Evolutionary conservation across 305 asterid genomes (phyloP), one percentile per base, ranked within the genome.

Genomic region (Nicotiana rustica): DNA sequence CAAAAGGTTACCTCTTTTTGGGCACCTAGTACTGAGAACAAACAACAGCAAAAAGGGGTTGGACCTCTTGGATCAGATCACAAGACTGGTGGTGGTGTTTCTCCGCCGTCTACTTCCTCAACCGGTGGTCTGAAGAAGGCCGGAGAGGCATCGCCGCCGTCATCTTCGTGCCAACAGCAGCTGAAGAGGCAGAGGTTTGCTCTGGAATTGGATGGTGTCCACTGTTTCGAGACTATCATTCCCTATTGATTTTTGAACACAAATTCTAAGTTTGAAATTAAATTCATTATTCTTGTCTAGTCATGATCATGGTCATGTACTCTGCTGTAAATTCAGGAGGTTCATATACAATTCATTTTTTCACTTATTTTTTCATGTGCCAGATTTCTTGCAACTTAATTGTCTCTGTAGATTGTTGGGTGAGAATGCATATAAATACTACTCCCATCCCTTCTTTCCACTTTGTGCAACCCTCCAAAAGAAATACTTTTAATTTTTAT

Each of bases 211-310:
- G 98, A 93, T 1, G 97, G 97, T 5, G 47, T 94, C 5, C 82
- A 92, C 85, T 94, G 95, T 83, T 94, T 93, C 65, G 97, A 93
- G 83, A 90, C 97, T 13, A 91, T 93, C 65, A 14, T 89, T 66
- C 89, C 91, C 14, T 85, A 77, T 69, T 92, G 87, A 89, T 77
- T 13, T 29, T 65, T n/a, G n/a, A n/a, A n/a, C n/a, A n/a, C n/a
- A n/a, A 71, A 19, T 4, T 0, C 19, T 31, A 71, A 69, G 18
- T 21, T 47, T 6, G 61, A 71, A 73, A n/a, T n/a, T n/a, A n/a
- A n/a, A 49, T 73, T 49, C 15, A 25, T 75, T 75, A 7, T 73
- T 73, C 21, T 21, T 25, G 41, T 73, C 62, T 71, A 21, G n/a
- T 19, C 6, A 13, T 73, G 79, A 47, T 47, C 5, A n/a, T 38